phyloP scores from a whole-genome alignment of 352 stramenopile genomes.

The Globisporangium splendens region DNA sequence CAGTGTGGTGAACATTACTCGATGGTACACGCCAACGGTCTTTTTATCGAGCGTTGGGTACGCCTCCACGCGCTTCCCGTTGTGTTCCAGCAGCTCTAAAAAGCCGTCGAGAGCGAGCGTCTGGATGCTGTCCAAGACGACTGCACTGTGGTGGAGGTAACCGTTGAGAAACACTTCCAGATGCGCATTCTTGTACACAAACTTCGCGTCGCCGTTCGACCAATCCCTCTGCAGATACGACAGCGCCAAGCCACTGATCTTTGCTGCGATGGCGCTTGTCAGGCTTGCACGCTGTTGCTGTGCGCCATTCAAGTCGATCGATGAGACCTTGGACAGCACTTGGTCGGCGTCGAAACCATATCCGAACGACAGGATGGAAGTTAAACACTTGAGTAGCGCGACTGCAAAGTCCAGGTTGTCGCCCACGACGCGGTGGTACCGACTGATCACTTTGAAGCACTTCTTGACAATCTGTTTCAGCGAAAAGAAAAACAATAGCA shows the following conservation, averaged over 20 bases:
- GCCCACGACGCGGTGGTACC: constrained; percentile 19
- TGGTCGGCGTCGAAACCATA: constrained; percentile 20
- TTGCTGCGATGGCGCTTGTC: constrained; percentile 21
- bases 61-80: constrained; percentile 9
- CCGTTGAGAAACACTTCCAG: constrained; percentile 32
- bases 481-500: background rate
- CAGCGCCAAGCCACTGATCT: constrained; percentile 34
- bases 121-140: constrained; percentile 49
- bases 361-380: constrained; percentile 18
- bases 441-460: constrained; percentile 23
- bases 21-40: constrained; percentile 40
- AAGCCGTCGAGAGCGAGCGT: constrained; percentile 40
- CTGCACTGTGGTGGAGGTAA: constrained; percentile 34
- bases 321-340: constrained; percentile 12
- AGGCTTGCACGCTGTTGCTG: constrained; percentile 11
- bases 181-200: constrained; percentile 32
- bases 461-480: constrained; percentile 19
- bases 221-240: constrained; percentile 43
- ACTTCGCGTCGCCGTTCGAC: constrained; percentile 35
- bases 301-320: constrained; percentile 15
- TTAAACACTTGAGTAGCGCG: constrained; percentile 22
- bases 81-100: constrained; percentile 33
- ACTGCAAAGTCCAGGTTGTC: constrained; percentile 21
- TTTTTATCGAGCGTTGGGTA: constrained; percentile 58
- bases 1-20: constrained; percentile 43